phyloP scores from a whole-genome alignment of 2,329 filamentous ascomycete species.

The Penicillium occitanis region DNA sequence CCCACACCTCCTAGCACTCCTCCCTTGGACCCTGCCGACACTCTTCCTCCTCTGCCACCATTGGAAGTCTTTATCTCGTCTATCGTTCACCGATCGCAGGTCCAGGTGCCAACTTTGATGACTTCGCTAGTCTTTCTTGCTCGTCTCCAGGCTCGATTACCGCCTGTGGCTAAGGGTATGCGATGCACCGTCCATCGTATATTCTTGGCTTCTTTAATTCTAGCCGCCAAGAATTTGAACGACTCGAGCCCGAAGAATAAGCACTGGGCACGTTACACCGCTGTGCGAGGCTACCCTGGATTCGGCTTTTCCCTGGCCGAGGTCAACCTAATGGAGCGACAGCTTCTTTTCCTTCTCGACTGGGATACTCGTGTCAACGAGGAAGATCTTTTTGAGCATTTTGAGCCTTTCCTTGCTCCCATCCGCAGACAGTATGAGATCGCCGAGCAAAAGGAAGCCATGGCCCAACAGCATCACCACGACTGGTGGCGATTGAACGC shows the following conservation, averaged over 20 bases:
- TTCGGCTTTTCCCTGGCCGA: constrained; percentile 94
- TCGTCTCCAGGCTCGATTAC: constrained; percentile 78
- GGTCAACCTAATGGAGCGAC: constrained; percentile 99
- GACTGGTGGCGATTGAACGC: constrained; percentile 41
- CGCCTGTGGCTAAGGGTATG: constrained; percentile 93
- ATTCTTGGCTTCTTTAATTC: constrained; percentile 69
- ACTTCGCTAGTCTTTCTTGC: constrained; percentile 90
- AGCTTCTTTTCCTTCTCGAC: constrained; percentile 88
- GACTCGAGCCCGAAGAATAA: constrained; percentile 99
- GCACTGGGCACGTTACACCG: constrained; percentile 95
- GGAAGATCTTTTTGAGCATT: constrained; percentile 80
- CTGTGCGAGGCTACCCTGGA: constrained; percentile 67
- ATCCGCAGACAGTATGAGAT: constrained; percentile 64
- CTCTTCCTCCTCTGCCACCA: constrained; percentile 63
- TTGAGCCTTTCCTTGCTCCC: constrained; percentile 84
- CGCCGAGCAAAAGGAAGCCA: constrained; percentile 53
- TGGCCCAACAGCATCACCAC: constrained; percentile 39
- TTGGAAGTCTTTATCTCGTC: constrained; percentile 90
- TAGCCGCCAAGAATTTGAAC: constrained; percentile 94
- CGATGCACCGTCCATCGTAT: constrained; percentile 96
- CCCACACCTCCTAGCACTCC: constrained; percentile 62
- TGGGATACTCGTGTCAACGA: constrained; percentile 88
- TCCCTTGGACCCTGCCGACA: constrained; percentile 47
- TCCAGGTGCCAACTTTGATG: constrained; percentile 97
- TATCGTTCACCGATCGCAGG: constrained; percentile 87